These are phyloP conservation scores for Pharus latifolius DNA, from an alignment of 176 grass and related monocot genomes.

Conservation along the genomic window DNA sequence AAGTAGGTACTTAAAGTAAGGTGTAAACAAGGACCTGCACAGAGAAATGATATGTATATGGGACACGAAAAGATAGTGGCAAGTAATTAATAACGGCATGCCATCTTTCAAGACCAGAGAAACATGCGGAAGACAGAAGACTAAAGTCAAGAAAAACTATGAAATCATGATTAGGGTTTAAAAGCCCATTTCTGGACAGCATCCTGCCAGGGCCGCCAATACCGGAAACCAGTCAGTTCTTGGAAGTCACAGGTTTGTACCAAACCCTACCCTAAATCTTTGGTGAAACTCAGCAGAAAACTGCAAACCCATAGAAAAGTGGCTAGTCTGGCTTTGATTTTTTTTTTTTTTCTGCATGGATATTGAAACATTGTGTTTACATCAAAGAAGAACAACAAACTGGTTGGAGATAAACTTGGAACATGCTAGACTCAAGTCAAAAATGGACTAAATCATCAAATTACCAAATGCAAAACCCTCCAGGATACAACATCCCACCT, in stretches of 20 bases:
- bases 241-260: no score
- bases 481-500: not conserved
- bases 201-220: no score
- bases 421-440: no score
- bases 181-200: not conserved
- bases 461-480: not conserved
- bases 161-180: not conserved
- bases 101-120: not conserved
- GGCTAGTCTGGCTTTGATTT: not conserved
- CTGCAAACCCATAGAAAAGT: not conserved
- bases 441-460: not conserved
- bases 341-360: not conserved
- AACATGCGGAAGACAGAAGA: not conserved
- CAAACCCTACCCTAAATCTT: no score
- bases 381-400: no score
- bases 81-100: not conserved
- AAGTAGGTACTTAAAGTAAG: slow-evolving; percentile 93
- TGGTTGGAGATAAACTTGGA: not conserved
- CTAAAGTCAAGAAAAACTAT: not conserved
- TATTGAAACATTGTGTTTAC: not conserved
- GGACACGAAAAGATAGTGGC: not conserved
- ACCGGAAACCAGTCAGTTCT: no score
- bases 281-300: not conserved
- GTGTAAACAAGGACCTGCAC: slow-evolving; percentile 77
- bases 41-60: slow-evolving; percentile 16